These are phyloP conservation scores for Pelargonium citronellum DNA, from an alignment of 441 rosid genomes.

Conservation along the genomic window DNA sequence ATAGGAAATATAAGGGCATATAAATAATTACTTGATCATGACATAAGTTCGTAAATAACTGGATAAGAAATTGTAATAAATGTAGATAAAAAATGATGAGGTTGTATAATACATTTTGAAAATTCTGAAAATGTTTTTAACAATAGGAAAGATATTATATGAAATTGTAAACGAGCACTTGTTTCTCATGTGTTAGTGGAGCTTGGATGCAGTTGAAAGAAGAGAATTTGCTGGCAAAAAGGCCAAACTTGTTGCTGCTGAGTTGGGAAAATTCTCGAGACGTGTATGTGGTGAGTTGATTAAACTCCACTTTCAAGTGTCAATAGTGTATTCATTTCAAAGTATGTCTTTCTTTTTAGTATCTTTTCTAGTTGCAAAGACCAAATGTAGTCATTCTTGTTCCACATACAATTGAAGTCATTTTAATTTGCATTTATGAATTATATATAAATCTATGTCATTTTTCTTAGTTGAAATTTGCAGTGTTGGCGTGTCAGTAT, in stretches of 20 bases:
- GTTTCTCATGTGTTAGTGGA: slow-evolving; percentile 48
- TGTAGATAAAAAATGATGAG: too few relatives aligned
- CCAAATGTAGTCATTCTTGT: too few relatives aligned
- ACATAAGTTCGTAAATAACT: too few relatives aligned
- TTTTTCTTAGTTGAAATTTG: too few relatives aligned
- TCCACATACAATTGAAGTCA: too few relatives aligned
- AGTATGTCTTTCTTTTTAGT: background rate
- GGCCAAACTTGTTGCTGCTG: slow-evolving; percentile 91
- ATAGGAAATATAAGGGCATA: too few relatives aligned
- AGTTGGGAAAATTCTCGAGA: slow-evolving; percentile 70
- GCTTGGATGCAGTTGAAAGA: slow-evolving; percentile 63
- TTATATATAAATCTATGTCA: too few relatives aligned
- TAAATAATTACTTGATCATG: too few relatives aligned
- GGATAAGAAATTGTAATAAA: too few relatives aligned
- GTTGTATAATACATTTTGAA: background rate
- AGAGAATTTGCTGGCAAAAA: slow-evolving; percentile 83
- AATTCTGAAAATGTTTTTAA: background rate
- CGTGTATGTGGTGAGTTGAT: slow-evolving; percentile 61
- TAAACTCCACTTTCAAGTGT: background rate
- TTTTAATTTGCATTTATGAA: too few relatives aligned
- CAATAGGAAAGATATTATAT: background rate
- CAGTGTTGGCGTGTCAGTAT: too few relatives aligned
- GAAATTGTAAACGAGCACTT: background rate
- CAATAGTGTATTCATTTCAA: slow-evolving; percentile 4
- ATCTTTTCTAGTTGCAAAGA: background rate